These are phyloP conservation scores for Clathrus columnatus DNA, from an alignment of 768 basidiomycete species.

Conservation along the genomic window DNA sequence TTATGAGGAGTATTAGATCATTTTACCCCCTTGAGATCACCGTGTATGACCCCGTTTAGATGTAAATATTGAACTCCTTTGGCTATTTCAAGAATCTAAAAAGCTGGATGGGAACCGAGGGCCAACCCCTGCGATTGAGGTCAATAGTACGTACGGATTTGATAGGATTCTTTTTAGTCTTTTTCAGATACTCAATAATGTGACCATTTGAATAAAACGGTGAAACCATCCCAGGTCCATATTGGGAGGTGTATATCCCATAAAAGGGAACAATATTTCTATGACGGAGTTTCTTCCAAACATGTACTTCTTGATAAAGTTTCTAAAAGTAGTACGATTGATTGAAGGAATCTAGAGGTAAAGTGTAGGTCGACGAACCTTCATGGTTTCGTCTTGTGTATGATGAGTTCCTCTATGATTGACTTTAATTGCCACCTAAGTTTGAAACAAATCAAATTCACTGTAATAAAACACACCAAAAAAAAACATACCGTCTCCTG, in stretches of 20 bases:
- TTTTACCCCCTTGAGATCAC: constrained; percentile 20
- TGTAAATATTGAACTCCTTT: constrained; percentile 17
- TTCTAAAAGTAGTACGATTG: too few relatives aligned
- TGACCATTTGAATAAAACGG: constrained; percentile 10
- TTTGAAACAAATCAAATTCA: too few relatives aligned
- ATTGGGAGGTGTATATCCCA: neutral
- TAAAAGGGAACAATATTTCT: constrained; percentile 1
- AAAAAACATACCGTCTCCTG: neutral
- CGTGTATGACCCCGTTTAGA: constrained; percentile 14
- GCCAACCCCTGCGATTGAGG: neutral
- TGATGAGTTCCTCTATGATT: too few relatives aligned
- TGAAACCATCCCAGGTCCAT: constrained; percentile 9
- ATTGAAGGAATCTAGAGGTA: too few relatives aligned
- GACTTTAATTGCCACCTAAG: too few relatives aligned
- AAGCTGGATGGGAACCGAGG: neutral
- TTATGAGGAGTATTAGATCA: neutral
- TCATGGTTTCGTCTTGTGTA: too few relatives aligned
- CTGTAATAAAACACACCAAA: neutral
- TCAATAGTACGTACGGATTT: neutral
- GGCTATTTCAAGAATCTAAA: constrained; percentile 15
- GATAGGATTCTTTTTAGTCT: neutral
- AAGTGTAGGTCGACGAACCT: too few relatives aligned
- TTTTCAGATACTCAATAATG: constrained; percentile 1
- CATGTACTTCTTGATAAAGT: neutral
- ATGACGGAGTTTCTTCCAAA: constrained; percentile 3